These are phyloP conservation scores for Thalia dealbata DNA, from an alignment of 176 grass and related monocot genomes.

Conservation along the genomic window DNA sequence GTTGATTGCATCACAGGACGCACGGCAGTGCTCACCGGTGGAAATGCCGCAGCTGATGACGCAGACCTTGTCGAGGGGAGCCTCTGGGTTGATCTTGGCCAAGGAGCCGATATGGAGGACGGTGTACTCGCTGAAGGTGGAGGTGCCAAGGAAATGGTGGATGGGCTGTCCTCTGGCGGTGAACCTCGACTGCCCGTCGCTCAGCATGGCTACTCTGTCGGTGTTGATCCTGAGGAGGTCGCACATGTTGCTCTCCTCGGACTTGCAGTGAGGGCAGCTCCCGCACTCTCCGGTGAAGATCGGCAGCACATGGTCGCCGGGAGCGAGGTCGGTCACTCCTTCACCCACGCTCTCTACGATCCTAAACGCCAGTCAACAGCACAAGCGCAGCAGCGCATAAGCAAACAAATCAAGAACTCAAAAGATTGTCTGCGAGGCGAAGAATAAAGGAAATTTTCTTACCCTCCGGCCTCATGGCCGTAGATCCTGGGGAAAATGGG, in stretches of 20 bases:
- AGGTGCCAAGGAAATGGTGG: slow-evolving; percentile 9
- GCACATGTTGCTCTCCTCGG: slow-evolving; percentile 9
- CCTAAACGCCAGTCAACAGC: too few species aligned
- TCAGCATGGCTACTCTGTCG: slow-evolving; percentile 2
- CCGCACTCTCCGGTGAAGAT: slow-evolving; percentile 10
- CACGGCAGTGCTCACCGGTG: slow-evolving; percentile 40
- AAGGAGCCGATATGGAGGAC: slow-evolving; percentile 70
- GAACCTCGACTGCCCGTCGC: slow-evolving; percentile 15
- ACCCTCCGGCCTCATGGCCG: slow-evolving; percentile 16
- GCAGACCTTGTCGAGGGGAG: slow-evolving; percentile 84
- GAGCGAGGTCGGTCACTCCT: slow-evolving; percentile 1
- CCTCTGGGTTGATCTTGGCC: slow-evolving; percentile 75
- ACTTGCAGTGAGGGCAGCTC: slow-evolving; percentile 10
- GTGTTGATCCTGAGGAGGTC: slow-evolving; percentile 17
- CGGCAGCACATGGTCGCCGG: slow-evolving; percentile 9
- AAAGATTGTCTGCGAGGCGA: too few species aligned
- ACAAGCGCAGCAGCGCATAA: too few species aligned
- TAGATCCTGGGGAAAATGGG: slow-evolving; percentile 10
- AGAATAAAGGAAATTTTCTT: not conserved
- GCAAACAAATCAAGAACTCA: too few species aligned
- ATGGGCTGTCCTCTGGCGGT: slow-evolving; percentile 2
- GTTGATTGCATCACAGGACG: too few species aligned
- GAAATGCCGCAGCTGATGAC: slow-evolving; percentile 86
- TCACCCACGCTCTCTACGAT: slow-evolving; percentile 14
- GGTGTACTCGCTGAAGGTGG: slow-evolving; percentile 24